Evolutionary conservation across 805 yeast genomes (phyloP).

Genomic region (Yarrowia deformans): DNA sequence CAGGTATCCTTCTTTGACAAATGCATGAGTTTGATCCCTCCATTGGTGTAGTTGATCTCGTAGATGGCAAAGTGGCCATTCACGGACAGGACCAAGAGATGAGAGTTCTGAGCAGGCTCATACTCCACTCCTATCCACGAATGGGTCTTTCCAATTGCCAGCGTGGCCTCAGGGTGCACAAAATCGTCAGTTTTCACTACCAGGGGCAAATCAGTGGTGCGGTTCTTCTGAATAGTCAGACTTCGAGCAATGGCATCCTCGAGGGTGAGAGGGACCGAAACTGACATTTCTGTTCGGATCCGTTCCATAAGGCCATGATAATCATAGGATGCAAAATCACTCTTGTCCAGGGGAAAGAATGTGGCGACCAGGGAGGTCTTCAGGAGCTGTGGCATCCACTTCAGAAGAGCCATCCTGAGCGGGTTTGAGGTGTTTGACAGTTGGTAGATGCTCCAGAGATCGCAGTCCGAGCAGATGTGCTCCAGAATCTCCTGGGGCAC

Average conservation of each 20-base stretch:
- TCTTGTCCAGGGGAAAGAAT: conserved; percentile 13
- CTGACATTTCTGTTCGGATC: neutral
- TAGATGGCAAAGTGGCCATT: conserved; percentile 17
- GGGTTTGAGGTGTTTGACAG: neutral
- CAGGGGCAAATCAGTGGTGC: conserved; percentile 5
- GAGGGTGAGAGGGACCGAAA: neutral
- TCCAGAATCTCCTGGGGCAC: conserved; percentile 15
- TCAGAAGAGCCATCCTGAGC: neutral
- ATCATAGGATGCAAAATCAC: conserved; percentile 9
- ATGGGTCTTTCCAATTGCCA: conserved; percentile 20
- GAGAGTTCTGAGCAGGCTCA: conserved; percentile 1
- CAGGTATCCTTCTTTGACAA: conserved; percentile 5
- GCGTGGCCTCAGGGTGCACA: conserved; percentile 6
- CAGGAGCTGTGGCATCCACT: neutral
- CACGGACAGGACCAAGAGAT: neutral
- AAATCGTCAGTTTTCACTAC: neutral
- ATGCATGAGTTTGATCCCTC: conserved; percentile 9
- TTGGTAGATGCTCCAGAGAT: conserved; percentile 13
- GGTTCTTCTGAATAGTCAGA: neutral
- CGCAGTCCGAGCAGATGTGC: neutral
- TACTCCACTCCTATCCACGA: conserved; percentile 25
- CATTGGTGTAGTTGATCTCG: conserved; percentile 4
- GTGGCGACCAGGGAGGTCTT: neutral
- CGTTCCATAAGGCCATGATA: neutral
- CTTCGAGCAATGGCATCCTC: conserved; percentile 1